A percentile compares a stretch with the other conserved stretches of the same genome.
phyloP scores from a whole-genome alignment of 2,329 filamentous ascomycete genomes.

The Xylaria sp. region DNA sequence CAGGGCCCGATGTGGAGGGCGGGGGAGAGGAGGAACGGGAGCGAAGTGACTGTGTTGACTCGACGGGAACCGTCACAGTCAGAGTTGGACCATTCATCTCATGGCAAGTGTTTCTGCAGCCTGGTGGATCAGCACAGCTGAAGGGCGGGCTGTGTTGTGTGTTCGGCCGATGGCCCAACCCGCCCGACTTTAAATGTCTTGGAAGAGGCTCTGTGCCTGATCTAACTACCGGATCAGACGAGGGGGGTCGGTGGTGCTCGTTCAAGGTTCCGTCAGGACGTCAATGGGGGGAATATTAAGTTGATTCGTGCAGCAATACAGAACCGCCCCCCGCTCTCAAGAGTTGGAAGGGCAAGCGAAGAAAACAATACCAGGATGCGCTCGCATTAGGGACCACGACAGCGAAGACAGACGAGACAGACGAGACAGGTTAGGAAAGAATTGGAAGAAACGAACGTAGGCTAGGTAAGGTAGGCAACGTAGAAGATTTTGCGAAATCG shows the following conservation, averaged over 20 bases:
- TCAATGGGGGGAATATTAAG: background rate
- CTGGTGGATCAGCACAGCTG: slow-evolving; percentile 26
- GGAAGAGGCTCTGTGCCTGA: too few species aligned
- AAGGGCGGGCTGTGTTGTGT: background rate
- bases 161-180: background rate
- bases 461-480: background rate
- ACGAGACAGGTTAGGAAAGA: background rate
- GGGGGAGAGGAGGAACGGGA: slow-evolving; percentile 32
- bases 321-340: background rate
- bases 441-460: background rate
- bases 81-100: slow-evolving; percentile 48
- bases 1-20: slow-evolving; percentile 34
- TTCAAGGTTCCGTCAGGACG: background rate
- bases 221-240: background rate
- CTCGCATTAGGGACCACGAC: too few species aligned
- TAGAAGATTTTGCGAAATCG: background rate
- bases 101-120: slow-evolving; percentile 38
- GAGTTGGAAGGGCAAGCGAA: background rate
- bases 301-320: background rate
- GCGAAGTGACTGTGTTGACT: slow-evolving; percentile 41
- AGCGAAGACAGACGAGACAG: background rate
- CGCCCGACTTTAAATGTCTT: background rate
- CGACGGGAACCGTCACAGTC: slow-evolving; percentile 44
- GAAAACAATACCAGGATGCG: background rate
- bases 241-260: background rate